Conservation (phyloP, 768 basidiomycete species). For the Amanita inopinata region DNA sequence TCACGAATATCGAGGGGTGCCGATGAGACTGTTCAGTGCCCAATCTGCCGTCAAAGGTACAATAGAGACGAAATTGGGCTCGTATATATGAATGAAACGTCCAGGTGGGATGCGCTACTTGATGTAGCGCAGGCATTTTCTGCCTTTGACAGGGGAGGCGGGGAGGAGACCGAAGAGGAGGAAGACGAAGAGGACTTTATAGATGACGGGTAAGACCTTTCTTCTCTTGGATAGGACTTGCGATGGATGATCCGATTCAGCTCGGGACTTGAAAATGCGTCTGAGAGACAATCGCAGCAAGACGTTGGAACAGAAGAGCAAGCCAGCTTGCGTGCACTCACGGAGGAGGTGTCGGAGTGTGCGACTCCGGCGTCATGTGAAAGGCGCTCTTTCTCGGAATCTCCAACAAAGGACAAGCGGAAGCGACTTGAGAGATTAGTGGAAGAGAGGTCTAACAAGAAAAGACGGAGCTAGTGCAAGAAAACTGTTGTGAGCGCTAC, state of each 20-base stretch:
- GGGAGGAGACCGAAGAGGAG: conserved; percentile 30
- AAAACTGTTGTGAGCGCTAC: too few relatives aligned
- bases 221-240: not conserved
- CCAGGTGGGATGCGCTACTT: conserved; percentile 35
- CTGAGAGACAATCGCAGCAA: conserved; percentile 1
- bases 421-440: conserved; percentile 24
- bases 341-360: not conserved
- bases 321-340: not conserved
- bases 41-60: conserved; percentile 23
- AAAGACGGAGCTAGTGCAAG: conserved; percentile 9
- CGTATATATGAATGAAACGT: conserved; percentile 27
- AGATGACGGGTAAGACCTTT: conserved; percentile 14
- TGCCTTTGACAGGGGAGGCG: conserved; percentile 25
- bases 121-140: conserved; percentile 29
- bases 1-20: conserved; percentile 18
- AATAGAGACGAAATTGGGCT: conserved; percentile 23
- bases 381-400: conserved; percentile 17
- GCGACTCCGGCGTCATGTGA: conserved; percentile 5
- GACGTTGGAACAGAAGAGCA: conserved; percentile 1
- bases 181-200: conserved; percentile 30
- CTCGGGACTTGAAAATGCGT: conserved; percentile 6
- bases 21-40: conserved; percentile 26
- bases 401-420: conserved; percentile 24
- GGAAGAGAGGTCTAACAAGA: conserved; percentile 16
- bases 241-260: conserved; percentile 7